phyloP scores from a whole-genome alignment of 2,329 filamentous ascomycete genomes.

The Xylariaceae sp. region DNA sequence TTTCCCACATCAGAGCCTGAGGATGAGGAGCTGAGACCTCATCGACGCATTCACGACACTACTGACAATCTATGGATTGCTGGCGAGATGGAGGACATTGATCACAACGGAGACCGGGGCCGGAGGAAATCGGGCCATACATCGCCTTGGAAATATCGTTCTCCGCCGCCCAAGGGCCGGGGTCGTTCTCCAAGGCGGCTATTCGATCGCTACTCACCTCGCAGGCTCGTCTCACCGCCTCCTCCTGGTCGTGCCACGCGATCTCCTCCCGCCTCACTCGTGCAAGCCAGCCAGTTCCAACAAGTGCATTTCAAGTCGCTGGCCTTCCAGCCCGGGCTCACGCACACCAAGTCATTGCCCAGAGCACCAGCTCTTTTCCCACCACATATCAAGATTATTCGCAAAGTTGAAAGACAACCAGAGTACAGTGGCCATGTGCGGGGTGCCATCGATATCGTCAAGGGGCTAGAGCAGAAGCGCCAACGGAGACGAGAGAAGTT shows the following conservation, averaged over 20 bases:
- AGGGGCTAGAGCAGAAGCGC: constrained; percentile 90
- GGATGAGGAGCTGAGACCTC: constrained; percentile 71
- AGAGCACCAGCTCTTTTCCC: constrained; percentile 68
- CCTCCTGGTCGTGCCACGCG: constrained; percentile 45
- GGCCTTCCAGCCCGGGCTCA: constrained; percentile 59
- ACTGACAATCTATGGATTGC: constrained; percentile 66
- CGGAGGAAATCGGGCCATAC: constrained; percentile 44
- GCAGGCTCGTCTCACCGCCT: constrained; percentile 64
- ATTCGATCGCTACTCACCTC: constrained; percentile 65
- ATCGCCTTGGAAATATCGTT: constrained; percentile 57
- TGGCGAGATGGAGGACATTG: constrained; percentile 63
- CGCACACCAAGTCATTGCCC: constrained; percentile 81
- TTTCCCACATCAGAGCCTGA: constrained; percentile 94
- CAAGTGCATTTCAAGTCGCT: constrained; percentile 39
- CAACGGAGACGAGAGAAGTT: constrained; percentile 91
- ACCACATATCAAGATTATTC: constrained; percentile 41
- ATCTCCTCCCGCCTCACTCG: constrained; percentile 37
- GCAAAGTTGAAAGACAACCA: constrained; percentile 29
- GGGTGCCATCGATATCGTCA: constrained; percentile 96
- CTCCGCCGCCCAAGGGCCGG: constrained; percentile 46
- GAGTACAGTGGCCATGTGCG: constrained; percentile 58
- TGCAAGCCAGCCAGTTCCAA: constrained; percentile 22
- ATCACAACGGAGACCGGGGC: constrained; percentile 51
- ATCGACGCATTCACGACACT: constrained; percentile 53
- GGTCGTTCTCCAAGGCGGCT: constrained; percentile 53